These are phyloP conservation scores for Candida namnaoensis DNA, from an alignment of 805 yeast species.

Conservation along the genomic window DNA sequence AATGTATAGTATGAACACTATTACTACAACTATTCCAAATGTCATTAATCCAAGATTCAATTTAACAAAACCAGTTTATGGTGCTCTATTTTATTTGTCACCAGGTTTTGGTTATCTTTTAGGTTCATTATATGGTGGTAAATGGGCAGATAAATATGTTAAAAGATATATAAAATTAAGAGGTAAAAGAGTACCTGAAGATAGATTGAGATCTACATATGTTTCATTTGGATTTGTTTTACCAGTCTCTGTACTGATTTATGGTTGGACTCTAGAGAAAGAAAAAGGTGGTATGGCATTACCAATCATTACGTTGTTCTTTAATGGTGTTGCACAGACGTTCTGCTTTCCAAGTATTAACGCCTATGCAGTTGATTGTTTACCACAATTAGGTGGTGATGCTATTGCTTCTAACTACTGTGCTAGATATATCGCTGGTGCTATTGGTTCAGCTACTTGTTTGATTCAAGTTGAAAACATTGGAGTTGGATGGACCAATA, in stretches of 20 bases:
- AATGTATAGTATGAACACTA: conserved; percentile 39
- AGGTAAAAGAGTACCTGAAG: conserved; percentile 40
- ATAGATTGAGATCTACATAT: conserved; percentile 33
- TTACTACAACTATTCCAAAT: conserved; percentile 46
- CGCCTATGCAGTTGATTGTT: conserved; percentile 50
- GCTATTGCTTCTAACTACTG: conserved; percentile 49
- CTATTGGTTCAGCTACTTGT: conserved; percentile 41
- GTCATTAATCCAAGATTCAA: conserved; percentile 49
- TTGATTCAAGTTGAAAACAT: conserved; percentile 35
- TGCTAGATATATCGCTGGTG: conserved; percentile 40
- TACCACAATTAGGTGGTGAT: conserved; percentile 46
- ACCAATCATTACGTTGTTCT: conserved; percentile 40
- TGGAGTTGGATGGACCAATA: conserved; percentile 51
- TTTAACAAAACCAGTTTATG: conserved; percentile 36
- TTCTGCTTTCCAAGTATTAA: conserved; percentile 42
- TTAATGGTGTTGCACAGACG: conserved; percentile 43
- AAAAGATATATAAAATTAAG: conserved; percentile 30
- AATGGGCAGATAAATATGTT: conserved; percentile 40
- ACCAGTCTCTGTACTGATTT: conserved; percentile 36
- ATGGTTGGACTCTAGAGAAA: conserved; percentile 45
- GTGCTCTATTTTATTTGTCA: conserved; percentile 45
- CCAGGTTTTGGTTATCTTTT: conserved; percentile 46
- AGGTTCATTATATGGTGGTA: conserved; percentile 46
- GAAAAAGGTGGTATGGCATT: conserved; percentile 46
- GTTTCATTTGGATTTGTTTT: conserved; percentile 32